phyloP scores from a whole-genome alignment of 2,329 filamentous ascomycete genomes.

The Talaromyces sp. region DNA sequence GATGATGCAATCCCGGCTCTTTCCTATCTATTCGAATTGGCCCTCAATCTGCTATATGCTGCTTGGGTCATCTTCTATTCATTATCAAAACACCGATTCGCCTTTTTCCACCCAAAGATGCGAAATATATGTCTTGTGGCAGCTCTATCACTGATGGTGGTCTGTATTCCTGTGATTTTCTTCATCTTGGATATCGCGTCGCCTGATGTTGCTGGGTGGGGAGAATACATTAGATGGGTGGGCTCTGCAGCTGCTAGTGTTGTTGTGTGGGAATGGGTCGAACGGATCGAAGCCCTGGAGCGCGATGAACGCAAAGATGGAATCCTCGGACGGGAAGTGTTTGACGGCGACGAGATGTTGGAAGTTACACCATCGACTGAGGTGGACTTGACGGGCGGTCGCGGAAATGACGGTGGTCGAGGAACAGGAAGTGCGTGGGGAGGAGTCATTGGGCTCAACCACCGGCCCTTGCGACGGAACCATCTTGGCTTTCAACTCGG shows the following conservation, averaged over 20 bases:
- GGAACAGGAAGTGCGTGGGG: constrained; percentile 36
- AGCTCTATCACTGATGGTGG: constrained; percentile 70
- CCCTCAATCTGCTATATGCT: constrained; percentile 80
- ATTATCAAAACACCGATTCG: constrained; percentile 84
- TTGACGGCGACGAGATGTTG: constrained; percentile 90
- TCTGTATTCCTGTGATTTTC: constrained; percentile 85
- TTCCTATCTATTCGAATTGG: constrained; percentile 84
- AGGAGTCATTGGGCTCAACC: constrained; percentile 31
- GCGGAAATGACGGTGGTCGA: constrained; percentile 27
- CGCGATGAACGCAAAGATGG: constrained; percentile 92
- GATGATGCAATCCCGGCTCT: constrained; percentile 86
- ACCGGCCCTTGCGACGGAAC: constrained; percentile 33
- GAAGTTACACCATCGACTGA: constrained; percentile 61
- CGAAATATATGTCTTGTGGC: constrained; percentile 81
- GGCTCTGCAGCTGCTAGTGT: constrained; percentile 89
- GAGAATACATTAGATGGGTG: constrained; percentile 95
- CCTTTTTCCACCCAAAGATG: constrained; percentile 88
- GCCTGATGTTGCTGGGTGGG: constrained; percentile 83
- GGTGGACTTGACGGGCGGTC: constrained; percentile 44
- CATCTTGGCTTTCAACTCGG: constrained; percentile 26
- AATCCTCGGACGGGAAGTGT: constrained; percentile 83
- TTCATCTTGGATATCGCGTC: constrained; percentile 88
- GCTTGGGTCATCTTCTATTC: constrained; percentile 94
- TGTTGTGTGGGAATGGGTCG: constrained; percentile 98
- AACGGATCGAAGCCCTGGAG: constrained; percentile 87